phyloP scores from a whole-genome alignment of 2,329 filamentous ascomycete species.

The Pestalotiopsis sp. region DNA sequence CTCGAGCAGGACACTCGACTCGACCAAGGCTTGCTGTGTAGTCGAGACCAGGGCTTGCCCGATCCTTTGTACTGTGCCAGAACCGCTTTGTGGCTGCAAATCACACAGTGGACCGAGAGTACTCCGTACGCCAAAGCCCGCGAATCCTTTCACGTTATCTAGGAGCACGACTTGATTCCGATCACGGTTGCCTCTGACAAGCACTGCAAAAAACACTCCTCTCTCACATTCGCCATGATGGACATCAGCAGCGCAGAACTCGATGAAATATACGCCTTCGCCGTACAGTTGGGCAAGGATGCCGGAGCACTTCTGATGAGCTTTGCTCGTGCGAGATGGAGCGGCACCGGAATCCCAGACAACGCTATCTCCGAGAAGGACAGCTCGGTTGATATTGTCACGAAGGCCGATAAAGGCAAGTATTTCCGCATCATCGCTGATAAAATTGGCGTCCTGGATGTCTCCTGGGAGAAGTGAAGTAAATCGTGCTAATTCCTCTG shows the following conservation, averaged over 20 bases:
- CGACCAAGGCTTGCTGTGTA: neutral
- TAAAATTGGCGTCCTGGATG: neutral
- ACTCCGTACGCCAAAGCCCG: neutral
- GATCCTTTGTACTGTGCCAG: neutral
- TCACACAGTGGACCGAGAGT: neutral
- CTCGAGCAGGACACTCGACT: neutral
- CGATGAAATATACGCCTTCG: conserved; percentile 69
- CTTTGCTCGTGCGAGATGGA: conserved; percentile 60
- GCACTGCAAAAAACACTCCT: neutral
- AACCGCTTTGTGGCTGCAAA: neutral
- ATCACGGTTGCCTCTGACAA: neutral
- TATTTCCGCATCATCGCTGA: conserved; percentile 19
- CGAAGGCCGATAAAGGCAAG: conserved; percentile 72
- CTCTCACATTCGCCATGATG: conserved; percentile 11
- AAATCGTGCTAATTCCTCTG: conserved; percentile 4
- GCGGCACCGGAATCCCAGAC: conserved; percentile 32
- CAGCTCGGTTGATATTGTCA: conserved; percentile 77
- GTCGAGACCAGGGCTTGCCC: neutral
- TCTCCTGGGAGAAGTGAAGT: neutral
- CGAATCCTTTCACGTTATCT: neutral
- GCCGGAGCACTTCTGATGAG: conserved; percentile 70
- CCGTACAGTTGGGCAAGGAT: conserved; percentile 69
- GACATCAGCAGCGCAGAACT: conserved; percentile 50
- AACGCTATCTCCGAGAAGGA: conserved; percentile 66
- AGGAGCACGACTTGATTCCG: conserved; percentile 1